Base-by-base conservation (phyloP, 148 eudicot genomes). In the Fallopia convolvulus region DNA sequence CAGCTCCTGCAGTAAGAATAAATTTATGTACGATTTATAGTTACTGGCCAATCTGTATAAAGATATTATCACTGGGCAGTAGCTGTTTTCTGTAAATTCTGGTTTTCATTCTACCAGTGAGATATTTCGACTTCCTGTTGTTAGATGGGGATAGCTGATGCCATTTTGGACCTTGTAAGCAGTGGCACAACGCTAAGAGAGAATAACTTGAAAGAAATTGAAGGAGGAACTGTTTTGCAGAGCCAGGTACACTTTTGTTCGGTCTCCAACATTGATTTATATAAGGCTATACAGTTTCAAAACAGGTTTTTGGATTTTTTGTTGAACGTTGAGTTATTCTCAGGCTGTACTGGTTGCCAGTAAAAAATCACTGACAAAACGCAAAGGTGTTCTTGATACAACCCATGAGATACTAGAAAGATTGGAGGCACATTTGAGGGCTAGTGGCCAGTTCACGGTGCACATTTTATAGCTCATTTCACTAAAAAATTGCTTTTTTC, bases 131-230 rank as follows among this genome's bases (percentile, higher is more conserved):
- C 17, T 15, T 33, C 10, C 33, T 68, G n/a, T 68, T 33, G 5
- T 5, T 73, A 94, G 98, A 94, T 94, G 98, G 98, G 98, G 61
- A 94, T 89, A 81, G 97, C 98, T 73, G 98, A 94, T 87, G 98
- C 98, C 77, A 94, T 94, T 77, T 88, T 94, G 77, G 98, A 94
- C 82, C 98, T 94, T 80, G 98, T 94, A 78, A 89, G 98, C 79
- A 94, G 98, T 75, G 98, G 98, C 75, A 90, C 92, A 74, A 94
- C 98, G 17, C 79, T 92, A 76, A 84, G 84, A 81, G 98, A 94
- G 80, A 94, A 94, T 79, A 92, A 94, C 81, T 78, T 94, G 82
- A 94, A 94, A 88, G 98, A 94, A 83, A 89, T 94, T 77, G 93
- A 94, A 79, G 97, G 98, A 13, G 98, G 98, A 72, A 75, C 81